Evolutionary conservation across 2,329 filamentous ascomycete genomes (phyloP).

Genomic region (Cladosporium sp.): DNA sequence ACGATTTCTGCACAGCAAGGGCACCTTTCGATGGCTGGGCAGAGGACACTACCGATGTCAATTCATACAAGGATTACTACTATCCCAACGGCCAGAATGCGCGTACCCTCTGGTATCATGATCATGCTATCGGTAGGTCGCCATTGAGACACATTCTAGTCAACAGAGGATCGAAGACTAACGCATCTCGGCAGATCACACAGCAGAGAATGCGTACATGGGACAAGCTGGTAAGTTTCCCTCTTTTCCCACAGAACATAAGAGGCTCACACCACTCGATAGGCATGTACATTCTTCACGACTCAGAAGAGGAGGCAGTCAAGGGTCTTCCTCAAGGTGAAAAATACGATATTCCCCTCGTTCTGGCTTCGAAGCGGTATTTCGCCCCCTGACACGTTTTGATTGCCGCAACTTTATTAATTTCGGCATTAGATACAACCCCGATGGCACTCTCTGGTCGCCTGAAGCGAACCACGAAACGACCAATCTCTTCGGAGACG

Average conservation of each 20-base stretch:
- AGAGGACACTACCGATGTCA: conserved; percentile 46
- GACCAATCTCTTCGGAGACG: conserved; percentile 51
- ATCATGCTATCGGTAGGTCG: conserved; percentile 33
- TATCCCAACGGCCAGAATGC: conserved; percentile 55
- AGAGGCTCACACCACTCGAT: background rate
- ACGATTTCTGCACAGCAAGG: conserved; percentile 14
- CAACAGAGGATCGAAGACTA: background rate
- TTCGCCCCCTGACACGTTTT: too few relatives aligned
- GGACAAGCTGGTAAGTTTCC: conserved; percentile 41
- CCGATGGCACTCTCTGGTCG: conserved; percentile 47
- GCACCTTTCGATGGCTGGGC: conserved; percentile 50
- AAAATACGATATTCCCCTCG: conserved; percentile 51
- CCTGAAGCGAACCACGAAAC: conserved; percentile 38
- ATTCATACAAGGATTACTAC: conserved; percentile 58
- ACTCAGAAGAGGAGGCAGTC: conserved; percentile 47
- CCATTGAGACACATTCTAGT: conserved; percentile 10
- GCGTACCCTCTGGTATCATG: conserved; percentile 56
- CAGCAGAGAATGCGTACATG: conserved; percentile 53
- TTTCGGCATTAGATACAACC: too few relatives aligned
- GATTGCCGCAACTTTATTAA: too few relatives aligned
- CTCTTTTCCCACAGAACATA: background rate
- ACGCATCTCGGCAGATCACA: conserved; percentile 22
- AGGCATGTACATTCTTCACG: conserved; percentile 53
- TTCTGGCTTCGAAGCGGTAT: conserved; percentile 47
- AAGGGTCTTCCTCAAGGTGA: conserved; percentile 44